Conservation (phyloP, 768 basidiomycete genomes). For the Suillus variegatus region DNA sequence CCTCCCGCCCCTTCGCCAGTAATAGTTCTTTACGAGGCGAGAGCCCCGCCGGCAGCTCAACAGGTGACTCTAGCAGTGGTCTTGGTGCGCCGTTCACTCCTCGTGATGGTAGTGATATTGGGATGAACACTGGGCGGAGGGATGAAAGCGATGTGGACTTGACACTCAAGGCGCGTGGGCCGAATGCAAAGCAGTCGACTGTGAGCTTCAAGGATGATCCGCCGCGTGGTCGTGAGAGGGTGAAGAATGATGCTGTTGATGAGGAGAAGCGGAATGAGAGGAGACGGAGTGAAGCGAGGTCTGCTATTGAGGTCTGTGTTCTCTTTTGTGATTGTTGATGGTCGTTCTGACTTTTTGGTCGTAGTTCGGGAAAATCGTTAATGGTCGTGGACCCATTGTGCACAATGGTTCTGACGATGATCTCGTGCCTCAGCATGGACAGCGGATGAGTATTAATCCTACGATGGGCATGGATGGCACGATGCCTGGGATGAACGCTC, state of each 20-base stretch:
- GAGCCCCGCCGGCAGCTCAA: constrained; percentile 78
- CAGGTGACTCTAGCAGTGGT: constrained; percentile 82
- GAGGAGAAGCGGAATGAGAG: constrained; percentile 69
- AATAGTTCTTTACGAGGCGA: constrained; percentile 43
- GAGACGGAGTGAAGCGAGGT: constrained; percentile 79
- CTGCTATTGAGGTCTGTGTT: constrained; percentile 79
- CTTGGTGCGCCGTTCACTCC: constrained; percentile 70
- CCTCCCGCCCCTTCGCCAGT: constrained; percentile 59
- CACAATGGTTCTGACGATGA: constrained; percentile 50
- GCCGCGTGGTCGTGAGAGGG: constrained; percentile 31
- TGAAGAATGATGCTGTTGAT: constrained; percentile 31
- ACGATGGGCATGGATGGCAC: constrained; percentile 30
- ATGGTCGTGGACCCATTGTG: constrained; percentile 68
- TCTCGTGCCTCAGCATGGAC: constrained; percentile 25
- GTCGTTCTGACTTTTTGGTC: constrained; percentile 12
- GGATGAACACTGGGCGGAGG: constrained; percentile 21
- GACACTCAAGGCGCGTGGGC: constrained; percentile 28
- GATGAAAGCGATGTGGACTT: constrained; percentile 24
- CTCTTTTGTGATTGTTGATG: constrained; percentile 1
- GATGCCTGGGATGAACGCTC: constrained; percentile 29
- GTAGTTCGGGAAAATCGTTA: constrained; percentile 87
- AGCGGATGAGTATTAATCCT: constrained; percentile 40
- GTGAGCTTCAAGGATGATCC: constrained; percentile 67
- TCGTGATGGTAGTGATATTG: constrained; percentile 71
- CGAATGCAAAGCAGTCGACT: constrained; percentile 56